Conservation (phyloP, 805 yeast species). For the Nakazawaea anatomiae region DNA sequence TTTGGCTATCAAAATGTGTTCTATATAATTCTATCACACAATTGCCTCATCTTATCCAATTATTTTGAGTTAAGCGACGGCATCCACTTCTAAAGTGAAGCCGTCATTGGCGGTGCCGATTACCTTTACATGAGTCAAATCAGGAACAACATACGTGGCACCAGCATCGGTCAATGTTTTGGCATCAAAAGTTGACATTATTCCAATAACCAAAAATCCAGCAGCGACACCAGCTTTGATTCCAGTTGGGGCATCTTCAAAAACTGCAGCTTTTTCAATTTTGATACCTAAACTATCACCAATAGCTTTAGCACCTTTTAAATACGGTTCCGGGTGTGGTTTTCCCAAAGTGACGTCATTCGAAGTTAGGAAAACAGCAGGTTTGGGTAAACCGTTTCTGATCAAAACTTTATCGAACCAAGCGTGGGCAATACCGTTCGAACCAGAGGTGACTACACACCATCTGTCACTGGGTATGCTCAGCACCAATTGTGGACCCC, state of each 20-base stretch:
- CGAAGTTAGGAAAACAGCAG: slow-evolving; percentile 76
- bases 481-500: slow-evolving; percentile 60
- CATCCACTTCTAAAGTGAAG: slow-evolving; percentile 32
- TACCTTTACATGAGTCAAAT: slow-evolving; percentile 57
- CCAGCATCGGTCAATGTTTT: slow-evolving; percentile 67
- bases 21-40: too few relatives aligned
- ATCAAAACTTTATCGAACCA: slow-evolving; percentile 68
- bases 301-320: slow-evolving; percentile 44
- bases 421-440: slow-evolving; percentile 65
- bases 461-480: slow-evolving; percentile 58
- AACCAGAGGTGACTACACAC: slow-evolving; percentile 87
- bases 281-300: slow-evolving; percentile 29
- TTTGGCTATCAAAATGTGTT: too few relatives aligned
- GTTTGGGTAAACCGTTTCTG: slow-evolving; percentile 37
- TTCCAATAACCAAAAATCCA: slow-evolving; percentile 77
- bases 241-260: slow-evolving; percentile 90
- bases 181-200: slow-evolving; percentile 72
- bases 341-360: slow-evolving; percentile 75
- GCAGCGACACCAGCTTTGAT: slow-evolving; percentile 78
- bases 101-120: slow-evolving; percentile 46
- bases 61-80: slow-evolving; percentile 11
- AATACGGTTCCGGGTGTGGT: slow-evolving; percentile 84
- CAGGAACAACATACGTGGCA: slow-evolving; percentile 76
- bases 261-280: slow-evolving; percentile 40
- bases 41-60: too few relatives aligned